A percentile compares a stretch with the other conserved stretches of the same genome.
Evolutionary conservation across 106 monocot species (phyloP).

Genomic region (Dendrobium officinale): DNA sequence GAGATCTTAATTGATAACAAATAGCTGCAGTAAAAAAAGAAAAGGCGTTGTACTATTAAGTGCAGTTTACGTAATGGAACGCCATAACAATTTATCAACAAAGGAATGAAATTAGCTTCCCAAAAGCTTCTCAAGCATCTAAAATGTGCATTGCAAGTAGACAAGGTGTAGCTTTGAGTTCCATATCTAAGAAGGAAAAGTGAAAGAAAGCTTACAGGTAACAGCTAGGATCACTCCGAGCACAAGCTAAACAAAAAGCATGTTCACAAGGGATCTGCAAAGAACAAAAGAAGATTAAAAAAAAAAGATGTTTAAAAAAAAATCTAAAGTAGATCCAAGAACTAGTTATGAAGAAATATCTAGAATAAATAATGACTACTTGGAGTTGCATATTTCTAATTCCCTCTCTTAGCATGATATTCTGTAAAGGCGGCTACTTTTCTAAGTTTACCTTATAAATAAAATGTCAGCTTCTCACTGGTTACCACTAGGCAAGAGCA

Average conservation of each 20-base stretch:
- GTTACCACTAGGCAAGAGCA: background rate
- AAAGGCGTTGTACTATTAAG: background rate
- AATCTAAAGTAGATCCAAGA: background rate
- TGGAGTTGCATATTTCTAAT: background rate
- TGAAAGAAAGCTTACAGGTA: constrained; percentile 49
- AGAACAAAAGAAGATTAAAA: background rate
- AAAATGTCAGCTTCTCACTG: background rate
- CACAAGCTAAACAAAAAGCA: constrained; percentile 71
- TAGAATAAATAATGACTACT: background rate
- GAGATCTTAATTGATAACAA: background rate
- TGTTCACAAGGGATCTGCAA: constrained; percentile 69
- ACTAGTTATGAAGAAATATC: background rate
- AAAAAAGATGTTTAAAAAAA: background rate
- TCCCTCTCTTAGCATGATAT: background rate
- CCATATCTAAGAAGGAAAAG: background rate
- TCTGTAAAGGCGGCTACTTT: background rate
- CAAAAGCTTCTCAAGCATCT: background rate
- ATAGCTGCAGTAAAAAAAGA: background rate
- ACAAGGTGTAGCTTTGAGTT: constrained; percentile 2
- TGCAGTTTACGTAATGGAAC: background rate
- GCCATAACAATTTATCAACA: background rate
- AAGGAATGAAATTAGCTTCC: background rate
- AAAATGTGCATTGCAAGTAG: background rate
- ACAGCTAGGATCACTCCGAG: constrained; percentile 62
- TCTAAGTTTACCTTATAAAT: background rate